phyloP scores from a whole-genome alignment of 2,329 filamentous ascomycete genomes.

The Clarireedia paspali region DNA sequence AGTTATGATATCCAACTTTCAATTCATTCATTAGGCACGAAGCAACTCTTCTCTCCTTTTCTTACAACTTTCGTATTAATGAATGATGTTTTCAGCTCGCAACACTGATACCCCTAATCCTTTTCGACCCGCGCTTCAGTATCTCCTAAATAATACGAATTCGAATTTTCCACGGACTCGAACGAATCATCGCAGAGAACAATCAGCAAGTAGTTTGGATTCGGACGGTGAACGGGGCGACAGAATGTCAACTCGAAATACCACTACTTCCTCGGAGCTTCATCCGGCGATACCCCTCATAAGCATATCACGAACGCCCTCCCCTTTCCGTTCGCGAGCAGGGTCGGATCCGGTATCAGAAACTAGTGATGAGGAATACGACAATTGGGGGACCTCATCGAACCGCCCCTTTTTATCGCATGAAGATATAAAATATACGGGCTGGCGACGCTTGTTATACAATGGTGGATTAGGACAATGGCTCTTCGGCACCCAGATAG shows the following conservation, averaged over 20 bases:
- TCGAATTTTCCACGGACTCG: constrained; percentile 14
- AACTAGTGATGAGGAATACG: constrained; percentile 37
- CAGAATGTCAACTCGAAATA: constrained; percentile 21
- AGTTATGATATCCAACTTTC: not conserved
- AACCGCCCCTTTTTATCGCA: constrained; percentile 27
- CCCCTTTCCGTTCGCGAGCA: constrained; percentile 37
- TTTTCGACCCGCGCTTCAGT: constrained; percentile 33
- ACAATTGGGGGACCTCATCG: constrained; percentile 30
- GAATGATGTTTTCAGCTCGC: constrained; percentile 24
- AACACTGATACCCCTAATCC: constrained; percentile 27
- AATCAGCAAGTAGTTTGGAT: constrained; percentile 23
- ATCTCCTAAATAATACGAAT: constrained; percentile 25
- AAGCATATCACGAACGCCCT: constrained; percentile 36
- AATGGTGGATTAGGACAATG: constrained; percentile 40
- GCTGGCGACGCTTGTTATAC: constrained; percentile 30
- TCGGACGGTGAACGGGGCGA: constrained; percentile 17
- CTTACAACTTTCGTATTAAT: not conserved
- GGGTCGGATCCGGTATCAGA: constrained; percentile 33
- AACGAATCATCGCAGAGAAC: constrained; percentile 17
- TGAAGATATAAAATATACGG: constrained; percentile 19
- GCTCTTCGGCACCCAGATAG: constrained; percentile 38
- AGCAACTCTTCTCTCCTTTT: not conserved
- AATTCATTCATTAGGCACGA: constrained; percentile 5
- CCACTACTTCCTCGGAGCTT: constrained; percentile 13
- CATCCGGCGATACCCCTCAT: constrained; percentile 35